A percentile compares a stretch with the other conserved stretches of the same genome.
Evolutionary conservation across 768 basidiomycete species (phyloP).

Genomic region (Leccinum boreale): DNA sequence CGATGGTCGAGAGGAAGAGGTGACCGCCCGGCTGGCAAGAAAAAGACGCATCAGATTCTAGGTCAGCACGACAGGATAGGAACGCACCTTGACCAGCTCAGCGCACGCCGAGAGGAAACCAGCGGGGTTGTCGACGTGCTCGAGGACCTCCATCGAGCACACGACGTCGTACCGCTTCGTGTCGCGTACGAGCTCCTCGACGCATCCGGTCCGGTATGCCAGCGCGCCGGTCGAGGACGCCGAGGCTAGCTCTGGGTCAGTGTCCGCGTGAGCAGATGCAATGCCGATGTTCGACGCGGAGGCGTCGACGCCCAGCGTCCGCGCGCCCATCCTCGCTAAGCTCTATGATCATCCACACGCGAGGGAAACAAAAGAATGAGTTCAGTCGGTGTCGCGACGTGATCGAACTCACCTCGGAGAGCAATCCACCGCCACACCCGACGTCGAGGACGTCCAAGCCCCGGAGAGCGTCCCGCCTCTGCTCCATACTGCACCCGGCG

Average conservation of each 20-base stretch:
- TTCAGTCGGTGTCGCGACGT: background rate
- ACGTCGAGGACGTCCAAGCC: conserved; percentile 82
- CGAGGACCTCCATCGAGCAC: conserved; percentile 96
- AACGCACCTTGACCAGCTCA: conserved; percentile 77
- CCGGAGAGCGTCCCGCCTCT: conserved; percentile 39
- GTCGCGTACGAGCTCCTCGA: conserved; percentile 68
- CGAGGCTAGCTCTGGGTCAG: conserved; percentile 60
- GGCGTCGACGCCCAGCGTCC: conserved; percentile 91
- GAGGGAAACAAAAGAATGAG: background rate
- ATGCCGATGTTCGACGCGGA: conserved; percentile 83
- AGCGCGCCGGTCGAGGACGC: conserved; percentile 32
- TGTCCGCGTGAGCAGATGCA: conserved; percentile 75
- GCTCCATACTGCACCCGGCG: conserved; percentile 26
- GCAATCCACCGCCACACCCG: conserved; percentile 92
- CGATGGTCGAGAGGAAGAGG: conserved; percentile 92
- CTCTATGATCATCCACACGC: conserved; percentile 46
- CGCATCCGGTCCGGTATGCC: conserved; percentile 68
- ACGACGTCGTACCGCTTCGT: conserved; percentile 82
- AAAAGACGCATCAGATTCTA: conserved; percentile 4
- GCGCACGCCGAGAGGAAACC: conserved; percentile 81
- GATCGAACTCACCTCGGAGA: conserved; percentile 71
- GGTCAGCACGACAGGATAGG: background rate
- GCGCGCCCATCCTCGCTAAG: conserved; percentile 81
- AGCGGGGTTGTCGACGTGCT: conserved; percentile 93
- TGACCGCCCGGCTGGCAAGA: conserved; percentile 83